Base-by-base conservation (phyloP, 306 rosid species). In the Benincasa hispida region DNA sequence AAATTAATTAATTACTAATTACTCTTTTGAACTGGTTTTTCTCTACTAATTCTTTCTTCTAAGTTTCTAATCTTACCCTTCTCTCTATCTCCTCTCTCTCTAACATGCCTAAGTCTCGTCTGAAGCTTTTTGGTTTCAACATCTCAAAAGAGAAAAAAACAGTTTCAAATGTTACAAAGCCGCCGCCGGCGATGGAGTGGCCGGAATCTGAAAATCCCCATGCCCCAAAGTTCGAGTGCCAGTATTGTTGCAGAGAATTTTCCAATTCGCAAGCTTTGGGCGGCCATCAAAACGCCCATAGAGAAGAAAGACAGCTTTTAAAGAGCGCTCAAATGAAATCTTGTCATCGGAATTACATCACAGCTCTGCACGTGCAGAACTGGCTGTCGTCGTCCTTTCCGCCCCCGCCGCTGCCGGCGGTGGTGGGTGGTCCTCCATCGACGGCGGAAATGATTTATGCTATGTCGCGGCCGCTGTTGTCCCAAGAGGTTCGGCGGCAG, bases 191-290 rank as follows among this genome's bases (percentile, higher is more conserved):
- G n/a, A 21, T 5, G 53, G 74, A 41, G 19, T 41, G 5, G 35
- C 55, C n/a, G 35, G 74, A 14, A 21, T 68, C 74, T 8, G 35
- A 13, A 42, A 24, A 42, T 42, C 13, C 10, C 35, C 12, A 12
- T 22, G 21, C 50, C 27, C 73, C 82, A 3, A 85, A 84, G 61
- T 88, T 84, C 2, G 89, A 86, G 81, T 88, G 91, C 59, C 87
- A 84, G 6, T 88, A 85, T 57, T 88, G 91, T 3, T 67, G 76
- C 50, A 81, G 89, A 50, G 88, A 80, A 32, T 88, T 88, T 24
- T 70, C 89, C 1, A 88, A 88, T 34, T 88, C 89, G 55, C 91
- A 88, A n/a, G 91, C 91, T 5, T 69, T 88, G 18, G 91, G 91
- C 5, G 91, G 91, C 7, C 91, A 88, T 56, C 91, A 88, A 62